Conservation (phyloP, 2,329 filamentous ascomycete species). For the Trichoderma koningiopsis region DNA sequence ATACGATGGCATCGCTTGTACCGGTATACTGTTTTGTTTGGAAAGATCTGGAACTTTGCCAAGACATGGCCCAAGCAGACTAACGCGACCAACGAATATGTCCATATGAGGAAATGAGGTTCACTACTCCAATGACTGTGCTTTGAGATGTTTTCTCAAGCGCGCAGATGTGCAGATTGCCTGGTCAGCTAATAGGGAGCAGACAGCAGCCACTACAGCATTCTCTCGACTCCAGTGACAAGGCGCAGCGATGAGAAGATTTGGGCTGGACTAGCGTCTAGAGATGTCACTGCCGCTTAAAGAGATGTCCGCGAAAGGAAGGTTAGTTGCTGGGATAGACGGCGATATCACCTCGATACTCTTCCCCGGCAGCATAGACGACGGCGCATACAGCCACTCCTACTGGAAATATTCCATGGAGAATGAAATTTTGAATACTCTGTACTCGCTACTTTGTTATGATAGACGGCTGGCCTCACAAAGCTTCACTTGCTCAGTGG, state of each 20-base stretch:
- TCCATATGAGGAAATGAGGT: not conserved
- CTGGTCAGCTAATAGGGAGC: not conserved
- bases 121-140: not conserved
- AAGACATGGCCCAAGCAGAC: slow-evolving; percentile 1
- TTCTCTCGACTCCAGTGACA: not conserved
- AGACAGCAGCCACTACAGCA: not conserved
- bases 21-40: slow-evolving; percentile 5
- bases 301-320: slow-evolving; percentile 18
- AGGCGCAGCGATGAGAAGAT: not conserved
- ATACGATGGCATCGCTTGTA: not conserved
- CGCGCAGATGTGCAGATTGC: not conserved
- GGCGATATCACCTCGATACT: not conserved
- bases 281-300: not conserved
- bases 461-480: not conserved
- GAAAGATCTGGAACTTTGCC: slow-evolving; percentile 16
- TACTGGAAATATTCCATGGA: not conserved
- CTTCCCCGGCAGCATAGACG: not conserved
- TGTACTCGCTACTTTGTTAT: not conserved
- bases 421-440: not conserved
- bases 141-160: not conserved
- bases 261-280: slow-evolving; percentile 4
- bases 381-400: not conserved
- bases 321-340: slow-evolving; percentile 8
- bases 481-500: not conserved
- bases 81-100: not conserved